Evolutionary conservation across 2,329 filamentous ascomycete genomes (phyloP), one percentile per base, ranked within the genome.

Genomic region (Pestalotiopsis sp.): DNA sequence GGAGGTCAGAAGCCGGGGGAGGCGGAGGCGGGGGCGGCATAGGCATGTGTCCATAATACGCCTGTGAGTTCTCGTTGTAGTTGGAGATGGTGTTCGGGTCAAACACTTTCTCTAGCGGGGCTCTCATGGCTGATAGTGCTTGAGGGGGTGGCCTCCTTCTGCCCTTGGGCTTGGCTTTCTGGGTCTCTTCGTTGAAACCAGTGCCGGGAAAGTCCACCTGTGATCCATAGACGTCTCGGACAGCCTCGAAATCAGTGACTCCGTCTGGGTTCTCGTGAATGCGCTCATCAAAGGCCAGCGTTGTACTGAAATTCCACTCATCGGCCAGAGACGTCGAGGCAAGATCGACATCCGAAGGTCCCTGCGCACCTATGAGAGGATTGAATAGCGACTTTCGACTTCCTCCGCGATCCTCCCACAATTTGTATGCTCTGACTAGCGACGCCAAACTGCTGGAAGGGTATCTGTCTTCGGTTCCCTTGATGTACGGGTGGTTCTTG

Each of bases 341-440:
- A 14, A 80, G 75, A 61, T 80, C 80, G 13, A 80, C 74, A 61
- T 80, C 80, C 1, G 80, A 79, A 13, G 85, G 82, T 1, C 82
- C 85, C 71, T 89, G 87, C 1, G 88, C 89, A 68, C 89, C 90
- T 25, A 87, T 87, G 2, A 84, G 79, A 5, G 85, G 85, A 39
- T 70, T 70, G 71, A 92, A 92, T 0, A 92, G 81, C 17, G 90
- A 91, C 71, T 87, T 88, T 60, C 93, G 87, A 72, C 88, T 89
- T 36, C 92, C 92, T 27, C 93, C 93, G 73, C 89, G 87, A 7
- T 90, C 86, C 77, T 95, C 92, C 93, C 93, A 95, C 23, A 90
- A 76, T 75, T 90, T 91, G 80, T 92, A 95, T 13, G 88, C 90
- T 71, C 89, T 88, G 11, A 95, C 91, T 1, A 95, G 83, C 69